These are phyloP conservation scores for Melaleuca alternifolia DNA, from an alignment of 345 rosid species.

Conservation along the genomic window DNA sequence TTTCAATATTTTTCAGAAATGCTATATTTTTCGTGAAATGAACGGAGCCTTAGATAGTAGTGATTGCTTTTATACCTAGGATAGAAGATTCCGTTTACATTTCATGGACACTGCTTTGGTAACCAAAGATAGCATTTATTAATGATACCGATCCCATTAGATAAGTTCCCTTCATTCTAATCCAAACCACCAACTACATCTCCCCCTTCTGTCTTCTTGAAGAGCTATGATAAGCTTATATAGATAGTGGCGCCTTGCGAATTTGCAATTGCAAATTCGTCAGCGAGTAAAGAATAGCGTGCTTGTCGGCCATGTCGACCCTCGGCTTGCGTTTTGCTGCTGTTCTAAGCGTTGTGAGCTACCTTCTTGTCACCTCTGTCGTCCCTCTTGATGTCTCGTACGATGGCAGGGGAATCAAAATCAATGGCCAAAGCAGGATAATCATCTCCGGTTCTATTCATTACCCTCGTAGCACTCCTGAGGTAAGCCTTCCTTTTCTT, in stretches of 20 bases:
- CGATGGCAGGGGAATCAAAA: constrained; percentile 16
- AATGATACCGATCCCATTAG: background rate
- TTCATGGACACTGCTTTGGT: too few relatives aligned
- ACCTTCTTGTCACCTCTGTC: background rate
- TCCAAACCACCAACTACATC: background rate
- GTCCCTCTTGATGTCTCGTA: constrained; percentile 3
- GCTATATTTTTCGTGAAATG: too few relatives aligned
- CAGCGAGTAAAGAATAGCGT: background rate
- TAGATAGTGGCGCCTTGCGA: background rate
- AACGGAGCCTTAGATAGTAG: too few relatives aligned
- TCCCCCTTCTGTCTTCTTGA: background rate
- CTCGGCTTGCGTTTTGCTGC: background rate
- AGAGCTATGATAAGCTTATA: background rate
- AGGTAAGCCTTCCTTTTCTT: background rate
- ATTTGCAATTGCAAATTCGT: background rate
- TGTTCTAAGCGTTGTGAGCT: background rate
- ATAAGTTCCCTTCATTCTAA: background rate
- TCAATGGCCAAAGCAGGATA: constrained; percentile 30
- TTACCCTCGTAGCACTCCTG: constrained; percentile 44
- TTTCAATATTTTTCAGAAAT: too few relatives aligned
- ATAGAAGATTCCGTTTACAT: too few relatives aligned
- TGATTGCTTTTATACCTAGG: too few relatives aligned
- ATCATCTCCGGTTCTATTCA: constrained; percentile 43
- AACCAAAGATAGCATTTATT: background rate
- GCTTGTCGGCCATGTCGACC: background rate